Percentiles rank a stretch among this genome's conserved stretches.
Conservation (phyloP, 345 rosid species). For the Geranium rotundifolium region DNA sequence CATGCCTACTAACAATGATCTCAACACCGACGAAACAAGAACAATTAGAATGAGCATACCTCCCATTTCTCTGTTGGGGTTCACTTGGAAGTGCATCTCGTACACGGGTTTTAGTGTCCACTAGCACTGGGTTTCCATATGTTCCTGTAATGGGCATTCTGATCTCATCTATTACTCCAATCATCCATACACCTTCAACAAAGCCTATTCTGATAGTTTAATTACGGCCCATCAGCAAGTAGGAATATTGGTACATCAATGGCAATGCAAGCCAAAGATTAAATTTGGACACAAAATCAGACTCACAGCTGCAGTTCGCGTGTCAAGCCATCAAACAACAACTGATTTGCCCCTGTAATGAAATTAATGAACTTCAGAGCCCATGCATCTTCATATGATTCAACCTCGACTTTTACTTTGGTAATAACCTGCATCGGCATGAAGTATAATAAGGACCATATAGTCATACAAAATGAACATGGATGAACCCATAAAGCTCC, state of each 20-base stretch:
- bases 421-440: conserved; percentile 37
- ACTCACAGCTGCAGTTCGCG: conserved; percentile 83
- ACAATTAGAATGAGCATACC: conserved; percentile 21
- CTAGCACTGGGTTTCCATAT: conserved; percentile 32
- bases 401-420: conserved; percentile 33
- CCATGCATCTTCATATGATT: conserved; percentile 61
- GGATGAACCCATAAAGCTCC: no score
- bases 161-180: conserved; percentile 70
- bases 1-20: no score
- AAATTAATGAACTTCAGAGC: conserved; percentile 58
- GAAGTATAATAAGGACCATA: conserved; percentile 1
- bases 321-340: conserved; percentile 57
- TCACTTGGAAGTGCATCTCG: conserved; percentile 55
- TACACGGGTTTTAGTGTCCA: conserved; percentile 62
- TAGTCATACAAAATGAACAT: conserved; percentile 1
- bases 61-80: conserved; percentile 82
- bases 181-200: conserved; percentile 51
- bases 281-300: background rate
- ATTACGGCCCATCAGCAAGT: conserved; percentile 12
- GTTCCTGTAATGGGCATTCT: conserved; percentile 30
- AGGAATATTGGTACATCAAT: background rate
- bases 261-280: background rate
- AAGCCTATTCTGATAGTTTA: conserved; percentile 45
- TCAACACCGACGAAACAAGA: conserved; percentile 2
- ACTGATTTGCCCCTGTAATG: conserved; percentile 50